A percentile compares a stretch with the other conserved stretches of the same genome.
Conservation (phyloP, 306 rosid genomes). For the Abrus pulchellus region DNA sequence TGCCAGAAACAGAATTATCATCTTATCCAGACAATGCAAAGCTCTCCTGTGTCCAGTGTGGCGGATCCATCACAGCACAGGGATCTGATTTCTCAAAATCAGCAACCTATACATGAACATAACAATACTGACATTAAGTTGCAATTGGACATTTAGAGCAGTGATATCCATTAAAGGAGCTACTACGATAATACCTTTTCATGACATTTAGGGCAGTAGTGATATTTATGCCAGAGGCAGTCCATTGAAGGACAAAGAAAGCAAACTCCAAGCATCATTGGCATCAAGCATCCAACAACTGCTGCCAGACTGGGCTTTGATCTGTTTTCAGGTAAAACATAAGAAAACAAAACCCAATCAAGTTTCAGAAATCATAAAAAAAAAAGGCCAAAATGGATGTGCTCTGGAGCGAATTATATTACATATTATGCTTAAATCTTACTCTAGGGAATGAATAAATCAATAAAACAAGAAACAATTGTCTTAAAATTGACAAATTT, state of each 20-base stretch:
- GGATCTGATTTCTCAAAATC: constrained; percentile 83
- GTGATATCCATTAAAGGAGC: not conserved
- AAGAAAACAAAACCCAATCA: constrained; percentile 10
- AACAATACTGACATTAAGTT: not conserved
- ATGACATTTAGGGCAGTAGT: constrained; percentile 83
- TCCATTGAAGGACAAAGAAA: constrained; percentile 89
- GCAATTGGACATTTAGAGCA: not conserved
- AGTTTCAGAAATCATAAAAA: not conserved
- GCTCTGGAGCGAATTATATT: not conserved
- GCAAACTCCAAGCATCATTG: constrained; percentile 85
- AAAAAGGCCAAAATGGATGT: not conserved
- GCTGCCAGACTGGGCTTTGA: constrained; percentile 88
- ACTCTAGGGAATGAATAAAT: not conserved
- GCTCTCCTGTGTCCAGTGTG: constrained; percentile 83
- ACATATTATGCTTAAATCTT: not conserved
- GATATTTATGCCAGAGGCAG: constrained; percentile 96
- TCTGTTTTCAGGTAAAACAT: constrained; percentile 49
- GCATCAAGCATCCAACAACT: constrained; percentile 83
- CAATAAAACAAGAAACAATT: not conserved
- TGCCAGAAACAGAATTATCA: constrained; percentile 15
- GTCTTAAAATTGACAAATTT: not conserved
- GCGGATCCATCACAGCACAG: constrained; percentile 89
- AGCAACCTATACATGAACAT: constrained; percentile 68
- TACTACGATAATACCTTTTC: constrained; percentile 60
- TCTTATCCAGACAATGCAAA: constrained; percentile 75